phyloP scores from a whole-genome alignment of 805 yeast genomes.

The Candida dendrica region DNA sequence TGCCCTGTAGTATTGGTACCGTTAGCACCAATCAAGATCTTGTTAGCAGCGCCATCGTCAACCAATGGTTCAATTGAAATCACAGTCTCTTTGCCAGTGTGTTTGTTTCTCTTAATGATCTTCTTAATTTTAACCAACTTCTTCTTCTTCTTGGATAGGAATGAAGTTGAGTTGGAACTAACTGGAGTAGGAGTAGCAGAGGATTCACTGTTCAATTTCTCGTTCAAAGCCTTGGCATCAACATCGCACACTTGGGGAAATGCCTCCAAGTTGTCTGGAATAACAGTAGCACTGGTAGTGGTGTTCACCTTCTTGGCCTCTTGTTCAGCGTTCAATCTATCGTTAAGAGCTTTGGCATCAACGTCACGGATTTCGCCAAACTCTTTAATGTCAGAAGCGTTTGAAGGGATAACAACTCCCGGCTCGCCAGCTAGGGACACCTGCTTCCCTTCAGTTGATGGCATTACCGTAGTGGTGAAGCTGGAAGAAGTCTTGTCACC shows the following conservation, averaged over 20 bases:
- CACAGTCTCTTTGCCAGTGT: constrained; percentile 33
- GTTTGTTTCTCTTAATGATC: constrained; percentile 30
- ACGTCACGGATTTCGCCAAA: constrained; percentile 50
- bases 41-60: constrained; percentile 10
- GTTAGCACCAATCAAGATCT: constrained; percentile 4
- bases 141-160: constrained; percentile 11
- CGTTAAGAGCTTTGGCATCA: constrained; percentile 54
- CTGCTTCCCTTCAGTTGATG: constrained; percentile 34
- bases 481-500: background rate
- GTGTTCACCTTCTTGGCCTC: background rate
- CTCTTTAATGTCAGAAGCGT: constrained; percentile 59
- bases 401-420: constrained; percentile 57
- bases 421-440: constrained; percentile 51
- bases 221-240: constrained; percentile 44
- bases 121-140: constrained; percentile 29
- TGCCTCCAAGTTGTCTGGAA: constrained; percentile 38
- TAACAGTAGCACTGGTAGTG: background rate
- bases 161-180: background rate
- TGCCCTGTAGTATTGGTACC: too few relatives aligned
- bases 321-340: constrained; percentile 21
- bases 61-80: constrained; percentile 24
- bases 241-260: constrained; percentile 43
- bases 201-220: constrained; percentile 6
- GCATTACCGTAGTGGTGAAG: constrained; percentile 36
- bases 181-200: background rate